phyloP scores from a whole-genome alignment of 345 rosid genomes.

The Melaleuca alternifolia region DNA sequence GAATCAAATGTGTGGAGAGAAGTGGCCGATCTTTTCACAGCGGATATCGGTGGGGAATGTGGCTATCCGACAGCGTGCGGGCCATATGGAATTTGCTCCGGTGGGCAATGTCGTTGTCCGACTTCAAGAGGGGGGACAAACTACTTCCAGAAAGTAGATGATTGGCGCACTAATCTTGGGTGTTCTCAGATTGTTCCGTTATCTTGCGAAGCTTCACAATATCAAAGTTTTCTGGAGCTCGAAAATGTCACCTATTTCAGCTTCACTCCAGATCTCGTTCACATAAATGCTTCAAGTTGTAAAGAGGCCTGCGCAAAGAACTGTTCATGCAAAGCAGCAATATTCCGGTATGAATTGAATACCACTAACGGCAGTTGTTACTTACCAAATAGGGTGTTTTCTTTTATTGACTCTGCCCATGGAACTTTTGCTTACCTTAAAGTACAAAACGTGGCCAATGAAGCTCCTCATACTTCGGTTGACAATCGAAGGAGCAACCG shows the following conservation, averaged over 20 bases:
- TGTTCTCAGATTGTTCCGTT: neutral
- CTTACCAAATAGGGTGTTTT: neutral
- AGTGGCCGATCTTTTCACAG: neutral
- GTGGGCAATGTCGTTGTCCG: neutral
- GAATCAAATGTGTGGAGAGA: accelerated
- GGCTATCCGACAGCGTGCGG: neutral
- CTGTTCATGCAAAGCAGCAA: slow-evolving; percentile 22
- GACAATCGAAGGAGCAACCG: slow-evolving; percentile 3
- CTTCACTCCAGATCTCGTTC: neutral
- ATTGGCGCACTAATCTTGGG: neutral
- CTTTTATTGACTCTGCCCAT: too few species aligned
- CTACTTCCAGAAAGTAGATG: neutral
- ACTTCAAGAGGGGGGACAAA: neutral
- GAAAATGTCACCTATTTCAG: neutral
- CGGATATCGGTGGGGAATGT: neutral
- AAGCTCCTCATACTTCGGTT: neutral
- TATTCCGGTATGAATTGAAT: neutral
- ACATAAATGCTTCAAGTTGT: slow-evolving; percentile 2
- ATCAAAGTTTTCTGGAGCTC: neutral
- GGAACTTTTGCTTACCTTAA: neutral
- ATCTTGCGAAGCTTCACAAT: neutral
- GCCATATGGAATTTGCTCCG: neutral
- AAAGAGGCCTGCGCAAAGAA: neutral
- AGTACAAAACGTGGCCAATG: neutral
- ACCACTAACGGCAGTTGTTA: neutral